Conservation (phyloP, 768 basidiomycete species). For the Rhizopogon sp. region DNA sequence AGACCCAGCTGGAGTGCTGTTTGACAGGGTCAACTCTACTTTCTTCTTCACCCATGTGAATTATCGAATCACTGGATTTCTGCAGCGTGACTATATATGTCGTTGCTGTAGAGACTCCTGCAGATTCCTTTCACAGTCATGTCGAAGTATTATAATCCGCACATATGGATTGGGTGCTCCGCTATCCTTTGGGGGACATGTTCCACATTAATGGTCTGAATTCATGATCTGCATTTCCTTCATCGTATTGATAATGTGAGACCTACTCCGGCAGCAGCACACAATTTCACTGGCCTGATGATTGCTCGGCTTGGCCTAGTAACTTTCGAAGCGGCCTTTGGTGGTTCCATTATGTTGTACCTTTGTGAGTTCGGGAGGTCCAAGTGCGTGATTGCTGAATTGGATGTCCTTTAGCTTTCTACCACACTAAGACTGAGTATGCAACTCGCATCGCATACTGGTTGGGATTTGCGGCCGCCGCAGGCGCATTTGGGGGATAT, state of each 20-base stretch:
- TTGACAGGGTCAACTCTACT: conserved; percentile 72
- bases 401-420: conserved; percentile 32
- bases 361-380: conserved; percentile 21
- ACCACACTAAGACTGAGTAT: conserved; percentile 44
- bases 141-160: conserved; percentile 65
- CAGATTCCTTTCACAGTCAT: conserved; percentile 64
- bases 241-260: not conserved
- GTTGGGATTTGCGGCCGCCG: conserved; percentile 53
- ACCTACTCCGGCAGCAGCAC: conserved; percentile 19
- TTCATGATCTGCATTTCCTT: not conserved
- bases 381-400: not conserved
- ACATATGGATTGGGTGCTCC: conserved; percentile 59
- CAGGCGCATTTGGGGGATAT: conserved; percentile 50
- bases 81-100: not conserved
- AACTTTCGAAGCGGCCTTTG: conserved; percentile 30
- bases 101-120: conserved; percentile 49
- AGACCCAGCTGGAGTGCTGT: conserved; percentile 60
- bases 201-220: conserved; percentile 63
- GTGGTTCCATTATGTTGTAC: conserved; percentile 26
- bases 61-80: not conserved
- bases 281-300: conserved; percentile 23
- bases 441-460: conserved; percentile 45
- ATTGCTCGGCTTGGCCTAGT: conserved; percentile 27
- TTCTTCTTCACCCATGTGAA: conserved; percentile 79
- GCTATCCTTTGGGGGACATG: conserved; percentile 71